These are phyloP conservation scores for Dittrichia graveolens DNA, from an alignment of 129 eudicot species.

Conservation along the genomic window DNA sequence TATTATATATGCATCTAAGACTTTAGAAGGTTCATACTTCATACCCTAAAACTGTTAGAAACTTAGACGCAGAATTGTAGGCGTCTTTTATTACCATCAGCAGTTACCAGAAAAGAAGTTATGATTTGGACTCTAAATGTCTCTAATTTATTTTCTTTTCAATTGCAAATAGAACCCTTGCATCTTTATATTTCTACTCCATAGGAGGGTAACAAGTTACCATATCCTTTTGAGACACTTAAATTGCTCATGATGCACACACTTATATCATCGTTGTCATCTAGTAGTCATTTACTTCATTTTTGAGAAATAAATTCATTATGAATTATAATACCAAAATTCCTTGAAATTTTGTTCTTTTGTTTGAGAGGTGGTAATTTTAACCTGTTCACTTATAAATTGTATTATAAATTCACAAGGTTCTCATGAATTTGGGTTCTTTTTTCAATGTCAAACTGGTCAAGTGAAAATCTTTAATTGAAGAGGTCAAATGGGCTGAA, in stretches of 20 bases:
- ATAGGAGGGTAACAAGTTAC: background rate
- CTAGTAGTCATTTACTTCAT: background rate
- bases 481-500: background rate
- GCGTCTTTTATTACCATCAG: background rate
- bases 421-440: background rate
- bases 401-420: background rate
- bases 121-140: background rate
- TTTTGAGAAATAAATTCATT: background rate
- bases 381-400: background rate
- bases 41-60: background rate
- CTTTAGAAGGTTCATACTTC: background rate
- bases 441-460: background rate
- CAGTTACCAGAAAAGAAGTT: background rate
- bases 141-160: background rate
- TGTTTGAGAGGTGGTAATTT: background rate
- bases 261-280: background rate
- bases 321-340: background rate
- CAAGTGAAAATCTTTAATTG: background rate
- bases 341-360: background rate
- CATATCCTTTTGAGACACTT: background rate
- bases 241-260: background rate
- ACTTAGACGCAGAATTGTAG: background rate
- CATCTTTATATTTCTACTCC: background rate
- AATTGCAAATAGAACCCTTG: background rate
- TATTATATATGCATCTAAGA: background rate